These are phyloP conservation scores for Sclerotiophoma versabilis DNA, from an alignment of 2,329 filamentous ascomycete genomes.

Conservation along the genomic window DNA sequence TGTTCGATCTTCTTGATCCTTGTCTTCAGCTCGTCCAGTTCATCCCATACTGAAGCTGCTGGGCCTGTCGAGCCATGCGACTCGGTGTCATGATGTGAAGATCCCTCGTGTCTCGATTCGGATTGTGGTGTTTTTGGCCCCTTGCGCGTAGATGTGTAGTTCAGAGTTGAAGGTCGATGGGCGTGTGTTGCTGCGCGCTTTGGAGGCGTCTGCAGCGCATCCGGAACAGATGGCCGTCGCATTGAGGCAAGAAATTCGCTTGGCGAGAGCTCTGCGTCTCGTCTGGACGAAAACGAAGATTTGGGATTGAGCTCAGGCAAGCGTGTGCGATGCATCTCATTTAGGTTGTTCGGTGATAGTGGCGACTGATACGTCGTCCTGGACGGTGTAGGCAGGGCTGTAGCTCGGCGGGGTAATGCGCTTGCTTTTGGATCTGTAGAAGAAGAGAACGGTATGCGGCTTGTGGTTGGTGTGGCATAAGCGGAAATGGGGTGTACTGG, in stretches of 20 bases:
- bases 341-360: conserved; percentile 33
- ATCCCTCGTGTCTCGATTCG: conserved; percentile 36
- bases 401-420: conserved; percentile 40
- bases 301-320: conserved; percentile 40
- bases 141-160: conserved; percentile 44
- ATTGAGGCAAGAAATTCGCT: conserved; percentile 46
- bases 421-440: conserved; percentile 34
- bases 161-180: conserved; percentile 48
- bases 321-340: conserved; percentile 35
- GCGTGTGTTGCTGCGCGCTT: conserved; percentile 32
- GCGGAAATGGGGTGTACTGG: conserved; percentile 30
- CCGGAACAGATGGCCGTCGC: conserved; percentile 44
- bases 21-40: conserved; percentile 93
- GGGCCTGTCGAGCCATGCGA: conserved; percentile 88
- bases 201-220: conserved; percentile 42
- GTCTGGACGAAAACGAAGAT: conserved; percentile 34
- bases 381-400: conserved; percentile 40
- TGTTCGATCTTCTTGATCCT: conserved; percentile 85
- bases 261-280: conserved; percentile 42
- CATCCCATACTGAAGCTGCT: conserved; percentile 95
- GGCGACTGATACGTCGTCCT: conserved; percentile 37
- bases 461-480: conserved; percentile 36
- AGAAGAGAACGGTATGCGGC: conserved; percentile 34
- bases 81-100: conserved; percentile 64
- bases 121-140: conserved; percentile 34